These are phyloP conservation scores for Candida smagusa DNA, from an alignment of 1,139 yeast species.

Conservation along the genomic window DNA sequence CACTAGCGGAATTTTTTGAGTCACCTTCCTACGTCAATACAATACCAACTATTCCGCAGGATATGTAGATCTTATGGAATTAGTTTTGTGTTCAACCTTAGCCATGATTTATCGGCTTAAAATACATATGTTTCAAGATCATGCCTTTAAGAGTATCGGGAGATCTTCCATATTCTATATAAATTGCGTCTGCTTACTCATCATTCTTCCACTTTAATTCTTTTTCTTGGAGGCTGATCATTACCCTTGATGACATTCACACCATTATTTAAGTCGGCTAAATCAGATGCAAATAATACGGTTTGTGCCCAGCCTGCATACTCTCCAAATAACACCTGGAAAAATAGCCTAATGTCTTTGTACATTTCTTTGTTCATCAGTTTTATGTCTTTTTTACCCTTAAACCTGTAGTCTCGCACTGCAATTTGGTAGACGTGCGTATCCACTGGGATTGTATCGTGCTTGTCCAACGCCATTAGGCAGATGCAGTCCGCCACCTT, in stretches of 20 bases:
- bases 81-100: too few relatives aligned
- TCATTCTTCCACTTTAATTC: neutral
- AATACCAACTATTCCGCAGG: too few relatives aligned
- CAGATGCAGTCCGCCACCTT: slow-evolving; percentile 94
- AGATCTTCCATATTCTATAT: too few relatives aligned
- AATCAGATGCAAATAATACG: slow-evolving; percentile 82
- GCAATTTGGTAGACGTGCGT: slow-evolving; percentile 97
- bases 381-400: slow-evolving; percentile 43
- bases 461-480: slow-evolving; percentile 86
- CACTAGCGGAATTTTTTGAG: too few relatives aligned
- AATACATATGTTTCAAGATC: too few relatives aligned
- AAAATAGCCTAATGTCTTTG: slow-evolving; percentile 56
- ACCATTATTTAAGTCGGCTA: slow-evolving; percentile 61
- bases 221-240: slow-evolving; percentile 1
- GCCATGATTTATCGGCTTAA: too few relatives aligned
- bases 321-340: slow-evolving; percentile 74
- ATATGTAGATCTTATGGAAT: too few relatives aligned
- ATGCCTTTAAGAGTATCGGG: too few relatives aligned
- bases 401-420: slow-evolving; percentile 69
- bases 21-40: too few relatives aligned
- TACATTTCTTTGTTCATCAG: slow-evolving; percentile 60
- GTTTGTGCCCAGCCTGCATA: slow-evolving; percentile 99
- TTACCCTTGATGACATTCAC: slow-evolving; percentile 11
- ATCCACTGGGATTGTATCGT: slow-evolving; percentile 89
- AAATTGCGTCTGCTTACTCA: neutral